Base-by-base conservation (phyloP, 345 rosid genomes). In the Brassica cretica region DNA sequence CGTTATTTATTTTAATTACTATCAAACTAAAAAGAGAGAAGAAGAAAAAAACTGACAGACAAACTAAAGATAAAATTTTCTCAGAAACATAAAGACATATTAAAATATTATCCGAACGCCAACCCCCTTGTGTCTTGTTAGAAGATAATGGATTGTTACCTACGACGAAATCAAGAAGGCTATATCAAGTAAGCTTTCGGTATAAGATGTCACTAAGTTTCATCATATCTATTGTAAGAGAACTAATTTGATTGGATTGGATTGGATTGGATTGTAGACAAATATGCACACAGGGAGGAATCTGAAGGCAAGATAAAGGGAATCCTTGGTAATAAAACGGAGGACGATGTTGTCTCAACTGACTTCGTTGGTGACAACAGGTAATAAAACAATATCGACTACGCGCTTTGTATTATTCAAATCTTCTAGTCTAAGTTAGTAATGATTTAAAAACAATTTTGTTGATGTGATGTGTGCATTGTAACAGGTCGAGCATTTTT, bases 301-400 rank as follows among this genome's bases (percentile, higher is more conserved):
- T 85, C 97, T 10, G 88, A 91, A 76, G 94, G 93, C 39, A 87
- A 84, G 15, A 61, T 91, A 19, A 90, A 90, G 87, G 94, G 97
- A 12, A 88, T 91, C 35, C 25, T 89, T 82, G 97, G 97, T 29
- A 89, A 85, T 83, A 19, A 19, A 19, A 85, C 89, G 0, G 94
- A 91, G n/a, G 93, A 91, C 12, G 93, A 91, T 75, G 84, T 91
- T 55, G 97, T 89, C 30, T 89, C 94, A 6, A 85, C 91, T 0
- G 97, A 91, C 82, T 91, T 91, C 35, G 64, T 91, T 0, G 97
- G 97, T 14, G 97, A 91, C 81, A 87, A 37, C 90, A 89, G 97
- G 93, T 88, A 80, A 56, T 3, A 21, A 39, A 59, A 24, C 15
- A 59, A 3, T 3, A 19, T 58, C 24, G 5, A 7, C 2, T 16